Conservation (phyloP, 176 grass and related monocot genomes). For the Oryza brachyantha region DNA sequence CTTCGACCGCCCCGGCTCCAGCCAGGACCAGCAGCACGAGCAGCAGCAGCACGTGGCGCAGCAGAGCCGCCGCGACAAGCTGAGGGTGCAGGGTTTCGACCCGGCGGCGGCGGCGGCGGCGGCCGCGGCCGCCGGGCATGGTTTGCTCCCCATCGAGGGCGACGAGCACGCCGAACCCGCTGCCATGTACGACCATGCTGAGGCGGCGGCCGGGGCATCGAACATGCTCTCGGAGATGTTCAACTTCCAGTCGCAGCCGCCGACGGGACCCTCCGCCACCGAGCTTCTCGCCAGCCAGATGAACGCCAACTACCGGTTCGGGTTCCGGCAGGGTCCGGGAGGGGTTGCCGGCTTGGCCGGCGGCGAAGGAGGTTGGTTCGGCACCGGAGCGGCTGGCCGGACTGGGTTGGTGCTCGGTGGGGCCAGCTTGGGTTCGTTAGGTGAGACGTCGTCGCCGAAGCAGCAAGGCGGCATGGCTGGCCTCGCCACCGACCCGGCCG, state of each 20-base stretch:
- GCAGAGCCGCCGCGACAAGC: constrained; percentile 90
- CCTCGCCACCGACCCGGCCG: constrained; percentile 51
- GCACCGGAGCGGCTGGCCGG: constrained; percentile 19
- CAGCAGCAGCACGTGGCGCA: constrained; percentile 83
- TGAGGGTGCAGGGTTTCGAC: constrained; percentile 83
- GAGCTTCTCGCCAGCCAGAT: constrained; percentile 85
- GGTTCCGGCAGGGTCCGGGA: constrained; percentile 24
- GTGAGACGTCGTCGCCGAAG: constrained; percentile 54
- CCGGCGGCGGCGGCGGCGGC: constrained; percentile 19
- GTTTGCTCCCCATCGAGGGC: constrained; percentile 50
- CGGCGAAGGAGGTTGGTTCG: constrained; percentile 51
- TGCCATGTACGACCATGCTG: constrained; percentile 65
- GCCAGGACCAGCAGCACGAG: constrained; percentile 35
- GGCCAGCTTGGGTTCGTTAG: constrained; percentile 39
- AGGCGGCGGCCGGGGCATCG: constrained; percentile 47
- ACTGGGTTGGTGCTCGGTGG: constrained; percentile 50
- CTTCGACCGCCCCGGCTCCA: constrained; percentile 49
- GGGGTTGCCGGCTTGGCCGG: constrained; percentile 33
- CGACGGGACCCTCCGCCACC: constrained; percentile 53
- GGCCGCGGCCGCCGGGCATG: constrained; percentile 27
- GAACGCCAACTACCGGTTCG: constrained; percentile 55
- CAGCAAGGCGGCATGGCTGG: constrained; percentile 37
- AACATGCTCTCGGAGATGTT: constrained; percentile 99
- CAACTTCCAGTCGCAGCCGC: constrained; percentile 61
- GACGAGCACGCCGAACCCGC: constrained; percentile 39